Conservation (phyloP, 2,329 filamentous ascomycete species). For the Huntiella omanensis region DNA sequence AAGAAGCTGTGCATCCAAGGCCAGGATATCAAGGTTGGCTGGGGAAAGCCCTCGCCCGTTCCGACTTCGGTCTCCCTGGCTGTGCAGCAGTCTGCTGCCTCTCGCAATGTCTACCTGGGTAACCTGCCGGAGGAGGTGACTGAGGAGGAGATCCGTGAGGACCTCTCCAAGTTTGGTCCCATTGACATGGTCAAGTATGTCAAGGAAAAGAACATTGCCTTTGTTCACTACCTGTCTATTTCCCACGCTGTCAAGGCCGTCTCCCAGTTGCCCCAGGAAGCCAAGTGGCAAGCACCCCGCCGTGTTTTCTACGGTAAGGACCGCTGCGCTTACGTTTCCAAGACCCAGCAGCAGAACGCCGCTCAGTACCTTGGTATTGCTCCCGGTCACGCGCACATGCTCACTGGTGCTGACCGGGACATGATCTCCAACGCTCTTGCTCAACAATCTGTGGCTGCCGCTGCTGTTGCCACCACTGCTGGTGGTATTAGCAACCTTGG, state of each 20-base stretch:
- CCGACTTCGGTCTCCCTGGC: constrained; percentile 93
- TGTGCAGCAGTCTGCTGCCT: constrained; percentile 92
- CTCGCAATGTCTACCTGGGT: constrained; percentile 89
- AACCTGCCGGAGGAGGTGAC: constrained; percentile 78
- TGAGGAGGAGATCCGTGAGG: constrained; percentile 85
- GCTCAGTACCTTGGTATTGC: constrained; percentile 96
- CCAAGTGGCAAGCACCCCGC: constrained; percentile 89
- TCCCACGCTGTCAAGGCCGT: constrained; percentile 98
- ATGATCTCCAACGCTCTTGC: constrained; percentile 91
- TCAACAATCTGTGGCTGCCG: constrained; percentile 92
- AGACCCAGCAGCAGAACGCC: constrained; percentile 98
- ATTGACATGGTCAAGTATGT: constrained; percentile 98
- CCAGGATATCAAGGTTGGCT: constrained; percentile 98
- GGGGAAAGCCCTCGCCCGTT: constrained; percentile 96
- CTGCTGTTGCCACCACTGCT: constrained; percentile 87
- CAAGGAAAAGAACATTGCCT: constrained; percentile 92
- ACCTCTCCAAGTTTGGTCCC: constrained; percentile 85
- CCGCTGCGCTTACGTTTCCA: constrained; percentile 93
- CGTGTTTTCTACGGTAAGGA: constrained; percentile 99
- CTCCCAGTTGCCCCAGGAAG: constrained; percentile 83
- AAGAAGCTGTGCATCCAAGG: constrained; percentile 98
- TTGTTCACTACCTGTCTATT: constrained; percentile 93
- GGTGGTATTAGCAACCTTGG: constrained; percentile 95
- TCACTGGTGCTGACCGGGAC: constrained; percentile 90
- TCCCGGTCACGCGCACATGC: constrained; percentile 85